Evolutionary conservation across 108 stramenopile species (phyloP).

Genomic region (Discostella stelligeroides): DNA sequence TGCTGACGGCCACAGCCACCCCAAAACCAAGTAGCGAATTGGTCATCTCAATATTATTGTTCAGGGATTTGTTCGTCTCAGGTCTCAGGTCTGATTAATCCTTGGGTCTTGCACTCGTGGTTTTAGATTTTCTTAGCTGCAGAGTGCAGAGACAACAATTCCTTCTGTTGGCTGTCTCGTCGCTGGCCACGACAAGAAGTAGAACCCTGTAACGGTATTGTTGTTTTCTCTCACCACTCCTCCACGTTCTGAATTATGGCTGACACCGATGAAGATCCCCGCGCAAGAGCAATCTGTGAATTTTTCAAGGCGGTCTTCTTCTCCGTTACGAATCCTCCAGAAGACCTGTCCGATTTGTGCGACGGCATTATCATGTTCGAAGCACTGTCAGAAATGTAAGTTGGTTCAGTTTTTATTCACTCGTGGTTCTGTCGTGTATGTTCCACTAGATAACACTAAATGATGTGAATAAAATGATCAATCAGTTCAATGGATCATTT

Average conservation of each 20-base stretch:
- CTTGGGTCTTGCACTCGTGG: too few relatives aligned
- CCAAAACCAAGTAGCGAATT: too few relatives aligned
- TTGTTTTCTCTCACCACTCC: not conserved
- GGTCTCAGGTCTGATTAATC: too few relatives aligned
- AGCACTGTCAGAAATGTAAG: conserved; percentile 88
- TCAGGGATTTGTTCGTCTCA: too few relatives aligned
- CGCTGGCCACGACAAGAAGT: too few relatives aligned
- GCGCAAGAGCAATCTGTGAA: conserved; percentile 26
- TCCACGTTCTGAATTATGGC: conserved; percentile 22
- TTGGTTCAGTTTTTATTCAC: not conserved
- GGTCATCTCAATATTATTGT: too few relatives aligned
- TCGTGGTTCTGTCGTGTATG: not conserved
- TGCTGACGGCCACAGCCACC: too few relatives aligned
- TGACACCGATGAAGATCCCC: conserved; percentile 28
- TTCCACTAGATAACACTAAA: conserved; percentile 11
- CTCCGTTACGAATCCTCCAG: conserved; percentile 49
- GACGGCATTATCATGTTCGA: conserved; percentile 87
- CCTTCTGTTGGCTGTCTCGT: too few relatives aligned
- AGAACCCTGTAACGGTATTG: too few relatives aligned
- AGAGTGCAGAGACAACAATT: too few relatives aligned
- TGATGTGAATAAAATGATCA: not conserved
- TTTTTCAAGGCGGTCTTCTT: conserved; percentile 46
- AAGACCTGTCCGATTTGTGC: conserved; percentile 57
- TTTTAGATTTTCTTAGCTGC: too few relatives aligned
- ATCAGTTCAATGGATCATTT: conserved; percentile 73